Percentiles rank a stretch among this genome's conserved stretches.
Evolutionary conservation across 306 rosid genomes (phyloP).

Genomic region (Gastrolobium bilobum): DNA sequence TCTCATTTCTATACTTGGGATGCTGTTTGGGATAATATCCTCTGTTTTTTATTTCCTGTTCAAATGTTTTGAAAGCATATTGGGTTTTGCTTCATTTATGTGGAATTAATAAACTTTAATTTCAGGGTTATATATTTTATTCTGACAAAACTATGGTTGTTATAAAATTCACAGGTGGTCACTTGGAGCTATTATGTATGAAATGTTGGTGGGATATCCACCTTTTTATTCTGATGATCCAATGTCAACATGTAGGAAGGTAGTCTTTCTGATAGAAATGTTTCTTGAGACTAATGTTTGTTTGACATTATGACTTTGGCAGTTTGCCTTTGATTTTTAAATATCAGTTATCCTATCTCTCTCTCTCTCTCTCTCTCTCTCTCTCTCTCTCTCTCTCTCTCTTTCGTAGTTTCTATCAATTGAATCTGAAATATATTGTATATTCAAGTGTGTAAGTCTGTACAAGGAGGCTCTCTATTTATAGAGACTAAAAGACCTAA

Average conservation of each 20-base stretch:
- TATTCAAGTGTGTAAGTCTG: no score
- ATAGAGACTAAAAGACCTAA: no score
- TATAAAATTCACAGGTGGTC: conserved; percentile 84
- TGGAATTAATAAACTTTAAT: conserved; percentile 12
- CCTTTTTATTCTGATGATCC: conserved; percentile 99
- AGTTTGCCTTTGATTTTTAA: conserved; percentile 34
- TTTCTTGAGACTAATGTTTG: not conserved
- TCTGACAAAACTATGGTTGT: conserved; percentile 40
- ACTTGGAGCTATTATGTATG: conserved; percentile 99
- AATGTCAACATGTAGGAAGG: conserved; percentile 98
- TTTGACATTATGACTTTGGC: conserved; percentile 16
- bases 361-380: not conserved
- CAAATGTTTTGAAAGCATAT: not conserved
- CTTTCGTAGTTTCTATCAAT: not conserved
- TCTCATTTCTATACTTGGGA: conserved; percentile 18
- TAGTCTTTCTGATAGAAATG: conserved; percentile 50
- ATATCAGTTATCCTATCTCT: conserved; percentile 31
- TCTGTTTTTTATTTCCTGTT: conserved; percentile 13
- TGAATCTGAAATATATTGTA: no score
- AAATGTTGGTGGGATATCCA: conserved; percentile 97
- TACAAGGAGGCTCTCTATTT: no score
- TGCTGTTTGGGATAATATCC: not conserved
- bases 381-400: not conserved
- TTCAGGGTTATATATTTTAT: conserved; percentile 32
- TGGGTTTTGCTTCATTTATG: conserved; percentile 34